Base-by-base conservation (phyloP, 2,329 filamentous ascomycete genomes). In the Periconia macrospinosa region DNA sequence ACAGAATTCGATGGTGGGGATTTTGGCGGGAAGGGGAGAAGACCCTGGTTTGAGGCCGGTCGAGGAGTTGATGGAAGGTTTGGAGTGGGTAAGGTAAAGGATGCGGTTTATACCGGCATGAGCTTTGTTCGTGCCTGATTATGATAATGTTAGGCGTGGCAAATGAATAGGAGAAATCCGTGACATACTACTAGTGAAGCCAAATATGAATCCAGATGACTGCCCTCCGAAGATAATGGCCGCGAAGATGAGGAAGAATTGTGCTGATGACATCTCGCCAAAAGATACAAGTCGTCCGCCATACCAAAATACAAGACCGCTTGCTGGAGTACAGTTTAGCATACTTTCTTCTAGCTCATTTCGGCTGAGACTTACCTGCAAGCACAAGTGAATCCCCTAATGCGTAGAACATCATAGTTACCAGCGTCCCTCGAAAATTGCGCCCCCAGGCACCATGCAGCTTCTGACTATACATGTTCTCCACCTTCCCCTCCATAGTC, bases 301-400 rank as follows among this genome's bases (percentile, higher is more conserved):
- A 47, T 65, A 59, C 64, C 64, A 66, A 48, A 67, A 66, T 1
- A 47, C 33, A 3, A 66, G 54, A 9, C 45, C 54, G n/a, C n/a
- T n/a, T n/a, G n/a, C n/a, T n/a, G n/a, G n/a, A n/a, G n/a, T n/a
- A n/a, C n/a, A n/a, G n/a, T n/a, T n/a, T n/a, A n/a, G n/a, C n/a
- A n/a, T n/a, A n/a, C n/a, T n/a, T n/a, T n/a, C n/a, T n/a, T n/a
- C n/a, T n/a, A n/a, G n/a, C n/a, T n/a, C n/a, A n/a, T n/a, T n/a
- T n/a, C n/a, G n/a, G n/a, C n/a, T n/a, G n/a, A n/a, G n/a, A n/a
- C n/a, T n/a, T n/a, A n/a, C n/a, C n/a, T n/a, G n/a, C n/a, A n/a
- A n/a, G 45, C 60, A 89, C 83, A 56, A 93, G 76, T 0, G 88
- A 90, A 75, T 96, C 92, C 0, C 90, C 89, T 2, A 86, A 83